Conservation (phyloP, 2,329 filamentous ascomycete genomes). For the Karstenula rhodostoma region DNA sequence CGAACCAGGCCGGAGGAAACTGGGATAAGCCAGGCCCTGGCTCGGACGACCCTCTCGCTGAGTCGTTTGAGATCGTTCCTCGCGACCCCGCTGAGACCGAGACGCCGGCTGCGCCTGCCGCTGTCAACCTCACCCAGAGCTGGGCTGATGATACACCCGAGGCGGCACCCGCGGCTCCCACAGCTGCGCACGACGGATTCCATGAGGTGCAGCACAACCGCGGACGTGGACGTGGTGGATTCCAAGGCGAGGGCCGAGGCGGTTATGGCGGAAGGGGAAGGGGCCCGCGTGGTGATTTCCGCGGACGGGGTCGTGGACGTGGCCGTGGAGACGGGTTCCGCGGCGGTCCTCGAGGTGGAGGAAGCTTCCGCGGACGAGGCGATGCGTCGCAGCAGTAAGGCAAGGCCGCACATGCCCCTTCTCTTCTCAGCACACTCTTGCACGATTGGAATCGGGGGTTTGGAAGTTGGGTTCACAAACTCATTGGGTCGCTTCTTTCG, state of each 20-base stretch:
- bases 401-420: conserved; percentile 5
- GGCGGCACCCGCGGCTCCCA: conserved; percentile 37
- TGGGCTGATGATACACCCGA: conserved; percentile 79
- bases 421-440: conserved; percentile 10
- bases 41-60: conserved; percentile 61
- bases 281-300: conserved; percentile 48
- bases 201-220: conserved; percentile 66
- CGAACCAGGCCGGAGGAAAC: conserved; percentile 67
- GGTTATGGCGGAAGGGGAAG: conserved; percentile 64
- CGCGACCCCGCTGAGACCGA: conserved; percentile 79
- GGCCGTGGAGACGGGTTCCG: conserved; percentile 53
- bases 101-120: conserved; percentile 60
- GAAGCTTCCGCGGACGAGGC: conserved; percentile 40
- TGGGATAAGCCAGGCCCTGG: conserved; percentile 67
- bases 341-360: conserved; percentile 55
- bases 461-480: conserved; percentile 22
- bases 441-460: conserved; percentile 25
- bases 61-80: conserved; percentile 79
- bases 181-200: conserved; percentile 69
- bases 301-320: conserved; percentile 48
- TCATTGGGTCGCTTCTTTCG: conserved; percentile 25
- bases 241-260: conserved; percentile 57
- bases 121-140: conserved; percentile 72
- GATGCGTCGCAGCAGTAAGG: conserved; percentile 31
- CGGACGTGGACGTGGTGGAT: conserved; percentile 59